phyloP scores from a whole-genome alignment of 352 stramenopile species.

The Pythium sukuiense region DNA sequence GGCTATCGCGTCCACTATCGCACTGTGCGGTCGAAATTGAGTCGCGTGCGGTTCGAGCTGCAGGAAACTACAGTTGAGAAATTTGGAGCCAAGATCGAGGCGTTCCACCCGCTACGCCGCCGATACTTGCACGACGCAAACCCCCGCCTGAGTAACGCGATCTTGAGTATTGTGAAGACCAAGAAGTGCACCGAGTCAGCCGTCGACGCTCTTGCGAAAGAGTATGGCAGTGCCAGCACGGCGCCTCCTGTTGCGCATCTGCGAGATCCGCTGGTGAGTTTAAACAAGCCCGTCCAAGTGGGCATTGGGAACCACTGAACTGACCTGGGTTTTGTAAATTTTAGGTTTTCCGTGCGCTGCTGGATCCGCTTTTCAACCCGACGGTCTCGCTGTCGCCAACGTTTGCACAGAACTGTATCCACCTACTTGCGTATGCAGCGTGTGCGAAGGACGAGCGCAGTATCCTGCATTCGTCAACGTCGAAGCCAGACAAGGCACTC shows the following conservation, averaged over 20 bases:
- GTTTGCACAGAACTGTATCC: slow-evolving; percentile 72
- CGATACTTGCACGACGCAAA: slow-evolving; percentile 62
- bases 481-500: slow-evolving; percentile 12
- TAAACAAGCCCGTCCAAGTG: neutral
- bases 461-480: slow-evolving; percentile 50
- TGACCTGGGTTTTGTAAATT: neutral
- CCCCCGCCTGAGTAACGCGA: slow-evolving; percentile 57
- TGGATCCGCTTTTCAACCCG: slow-evolving; percentile 83
- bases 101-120: slow-evolving; percentile 73
- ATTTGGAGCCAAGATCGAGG: slow-evolving; percentile 68
- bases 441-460: slow-evolving; percentile 78
- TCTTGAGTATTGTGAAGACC: slow-evolving; percentile 74
- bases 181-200: slow-evolving; percentile 70
- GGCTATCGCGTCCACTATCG: slow-evolving; percentile 42
- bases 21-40: slow-evolving; percentile 69
- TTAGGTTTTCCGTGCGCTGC: slow-evolving; percentile 75
- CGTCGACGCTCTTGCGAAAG: slow-evolving; percentile 64
- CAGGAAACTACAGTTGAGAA: slow-evolving; percentile 67
- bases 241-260: slow-evolving; percentile 69
- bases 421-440: slow-evolving; percentile 71
- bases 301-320: neutral
- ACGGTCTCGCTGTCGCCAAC: slow-evolving; percentile 51
- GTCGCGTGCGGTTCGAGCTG: slow-evolving; percentile 69
- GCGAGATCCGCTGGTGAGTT: slow-evolving; percentile 66
- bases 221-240: slow-evolving; percentile 47